Evolutionary conservation across 345 rosid species (phyloP).

Genomic region (Isatis tinctoria): DNA sequence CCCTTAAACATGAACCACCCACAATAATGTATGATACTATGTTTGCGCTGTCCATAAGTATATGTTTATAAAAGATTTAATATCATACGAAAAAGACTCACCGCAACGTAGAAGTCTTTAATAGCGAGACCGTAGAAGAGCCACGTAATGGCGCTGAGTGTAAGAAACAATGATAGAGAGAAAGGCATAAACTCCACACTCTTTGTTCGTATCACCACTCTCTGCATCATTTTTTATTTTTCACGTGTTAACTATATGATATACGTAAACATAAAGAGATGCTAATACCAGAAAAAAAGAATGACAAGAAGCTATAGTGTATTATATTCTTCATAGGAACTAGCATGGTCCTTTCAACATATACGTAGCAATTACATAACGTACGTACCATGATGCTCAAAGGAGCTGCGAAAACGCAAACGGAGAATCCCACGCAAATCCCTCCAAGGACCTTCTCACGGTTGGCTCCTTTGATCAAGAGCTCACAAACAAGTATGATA

Average conservation of each 20-base stretch:
- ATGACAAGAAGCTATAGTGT: neutral
- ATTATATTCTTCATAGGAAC: neutral
- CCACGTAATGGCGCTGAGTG: conserved; percentile 57
- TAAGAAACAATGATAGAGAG: conserved; percentile 51
- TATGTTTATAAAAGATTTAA: neutral
- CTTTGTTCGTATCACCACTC: conserved; percentile 44
- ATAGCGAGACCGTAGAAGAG: conserved; percentile 51
- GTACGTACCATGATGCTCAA: conserved; percentile 48
- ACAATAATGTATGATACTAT: conserved; percentile 8
- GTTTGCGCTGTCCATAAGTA: conserved; percentile 13
- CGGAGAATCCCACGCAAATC: conserved; percentile 43
- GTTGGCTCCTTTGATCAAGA: conserved; percentile 37
- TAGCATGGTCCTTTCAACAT: neutral
- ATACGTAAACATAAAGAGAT: conserved; percentile 11
- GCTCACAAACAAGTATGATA: conserved; percentile 38
- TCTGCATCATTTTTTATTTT: conserved; percentile 22
- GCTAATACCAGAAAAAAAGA: neutral
- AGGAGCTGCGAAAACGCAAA: conserved; percentile 59
- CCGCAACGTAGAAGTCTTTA: conserved; percentile 46
- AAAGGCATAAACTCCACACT: conserved; percentile 73
- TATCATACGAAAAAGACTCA: conserved; percentile 18
- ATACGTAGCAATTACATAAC: neutral
- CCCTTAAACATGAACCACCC: conserved; percentile 18
- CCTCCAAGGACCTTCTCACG: conserved; percentile 52
- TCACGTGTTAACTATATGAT: conserved; percentile 11